Conservation (phyloP, 2,329 filamentous ascomycete genomes). For the Penicillium oxalicum region DNA sequence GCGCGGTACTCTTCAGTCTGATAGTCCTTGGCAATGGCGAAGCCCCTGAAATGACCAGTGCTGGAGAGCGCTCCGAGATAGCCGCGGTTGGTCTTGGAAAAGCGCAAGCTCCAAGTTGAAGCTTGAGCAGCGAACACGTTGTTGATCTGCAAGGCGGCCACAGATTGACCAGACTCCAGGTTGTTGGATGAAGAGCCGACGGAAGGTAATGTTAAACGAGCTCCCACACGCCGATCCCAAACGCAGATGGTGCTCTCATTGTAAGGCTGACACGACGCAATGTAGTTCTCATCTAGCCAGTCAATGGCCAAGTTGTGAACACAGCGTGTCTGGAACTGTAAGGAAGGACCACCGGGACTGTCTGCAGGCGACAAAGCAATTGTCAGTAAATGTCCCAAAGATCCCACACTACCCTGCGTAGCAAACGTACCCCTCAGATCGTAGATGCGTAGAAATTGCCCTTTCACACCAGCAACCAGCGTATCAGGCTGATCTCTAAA, state of each 20-base stretch:
- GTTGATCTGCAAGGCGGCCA: constrained; percentile 53
- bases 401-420: no score
- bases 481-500: constrained; percentile 55
- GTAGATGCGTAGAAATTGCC: constrained; percentile 56
- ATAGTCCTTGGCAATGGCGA: constrained; percentile 50
- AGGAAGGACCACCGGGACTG: constrained; percentile 35
- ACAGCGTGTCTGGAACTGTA: constrained; percentile 51
- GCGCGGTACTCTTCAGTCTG: constrained; percentile 34
- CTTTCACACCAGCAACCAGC: constrained; percentile 56
- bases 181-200: constrained; percentile 26
- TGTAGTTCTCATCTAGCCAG: constrained; percentile 59
- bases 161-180: constrained; percentile 33
- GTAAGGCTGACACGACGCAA: constrained; percentile 51
- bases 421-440: constrained; percentile 51
- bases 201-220: constrained; percentile 32
- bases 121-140: constrained; percentile 49
- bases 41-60: constrained; percentile 53
- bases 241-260: constrained; percentile 55
- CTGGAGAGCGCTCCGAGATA: constrained; percentile 55
- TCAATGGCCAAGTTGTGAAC: constrained; percentile 61
- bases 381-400: no score
- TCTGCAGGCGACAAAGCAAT: constrained; percentile 16
- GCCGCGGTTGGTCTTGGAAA: constrained; percentile 53
- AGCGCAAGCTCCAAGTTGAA: constrained; percentile 58
- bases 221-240: constrained; percentile 54